phyloP scores from a whole-genome alignment of 495 filamentous ascomycete species.

The Daldinia caldariorum region DNA sequence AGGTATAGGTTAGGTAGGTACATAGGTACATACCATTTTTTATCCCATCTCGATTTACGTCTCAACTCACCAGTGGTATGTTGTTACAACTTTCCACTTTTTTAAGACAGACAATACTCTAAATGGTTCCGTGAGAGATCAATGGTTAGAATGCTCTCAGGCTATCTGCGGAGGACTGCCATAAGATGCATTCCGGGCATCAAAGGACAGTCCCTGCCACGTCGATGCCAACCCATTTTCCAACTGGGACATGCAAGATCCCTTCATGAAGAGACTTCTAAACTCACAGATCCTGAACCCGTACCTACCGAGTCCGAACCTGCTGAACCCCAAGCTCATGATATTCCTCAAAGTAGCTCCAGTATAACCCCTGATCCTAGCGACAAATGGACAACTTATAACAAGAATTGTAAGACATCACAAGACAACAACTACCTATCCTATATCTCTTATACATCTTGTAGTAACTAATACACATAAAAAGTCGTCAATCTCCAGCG shows the following conservation, averaged over 20 bases:
- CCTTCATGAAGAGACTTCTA: slow-evolving; percentile 19
- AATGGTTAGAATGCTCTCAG: slow-evolving; percentile 34
- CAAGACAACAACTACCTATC: neutral
- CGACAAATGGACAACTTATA: neutral
- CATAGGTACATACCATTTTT: slow-evolving; percentile 22
- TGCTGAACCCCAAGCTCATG: neutral
- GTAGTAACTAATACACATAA: slow-evolving; percentile 12
- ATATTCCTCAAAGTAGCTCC: neutral
- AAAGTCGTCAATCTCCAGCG: slow-evolving; percentile 62
- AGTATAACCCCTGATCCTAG: neutral
- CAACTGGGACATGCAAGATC: slow-evolving; percentile 11
- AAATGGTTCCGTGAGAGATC: slow-evolving; percentile 5
- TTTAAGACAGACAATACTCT: neutral
- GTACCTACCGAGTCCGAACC: neutral
- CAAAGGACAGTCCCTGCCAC: slow-evolving; percentile 13
- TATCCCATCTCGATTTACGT: neutral
- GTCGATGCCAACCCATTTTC: slow-evolving; percentile 22
- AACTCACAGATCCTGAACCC: neutral
- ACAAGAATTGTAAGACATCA: slow-evolving; percentile 21
- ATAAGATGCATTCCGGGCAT: slow-evolving; percentile 24
- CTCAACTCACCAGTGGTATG: neutral
- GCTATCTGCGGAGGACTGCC: slow-evolving; percentile 5
- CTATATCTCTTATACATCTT: neutral
- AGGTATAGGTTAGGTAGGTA: neutral
- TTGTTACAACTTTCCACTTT: neutral